phyloP scores from a whole-genome alignment of 306 rosid genomes.

The Senna tora region DNA sequence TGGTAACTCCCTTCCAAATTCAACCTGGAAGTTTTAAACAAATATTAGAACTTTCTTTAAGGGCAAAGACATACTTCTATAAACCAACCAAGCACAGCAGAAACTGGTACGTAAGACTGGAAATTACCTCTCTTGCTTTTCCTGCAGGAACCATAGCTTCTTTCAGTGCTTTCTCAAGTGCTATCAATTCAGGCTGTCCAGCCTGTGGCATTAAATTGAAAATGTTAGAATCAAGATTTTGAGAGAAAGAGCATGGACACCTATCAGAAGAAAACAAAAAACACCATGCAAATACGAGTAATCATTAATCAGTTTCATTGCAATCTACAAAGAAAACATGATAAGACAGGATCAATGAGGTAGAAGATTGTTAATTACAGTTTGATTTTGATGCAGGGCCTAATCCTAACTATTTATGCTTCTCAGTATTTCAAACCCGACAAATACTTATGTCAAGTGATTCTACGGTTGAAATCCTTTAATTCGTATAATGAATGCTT shows the following conservation, averaged over 20 bases:
- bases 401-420: not conserved
- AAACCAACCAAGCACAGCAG: conserved; percentile 15
- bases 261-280: not conserved
- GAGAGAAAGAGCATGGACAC: not conserved
- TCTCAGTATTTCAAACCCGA: not conserved
- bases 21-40: conserved; percentile 55
- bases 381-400: conserved; percentile 18
- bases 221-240: conserved; percentile 10
- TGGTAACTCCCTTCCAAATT: conserved; percentile 90
- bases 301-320: not conserved
- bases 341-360: conserved; percentile 1
- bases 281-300: not conserved
- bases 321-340: not conserved
- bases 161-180: conserved; percentile 85
- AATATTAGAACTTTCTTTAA: conserved; percentile 31
- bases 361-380: conserved; percentile 8
- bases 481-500: conserved; percentile 4
- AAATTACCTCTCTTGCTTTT: conserved; percentile 81
- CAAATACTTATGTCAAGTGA: not conserved
- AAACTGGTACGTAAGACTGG: conserved; percentile 1
- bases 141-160: conserved; percentile 90
- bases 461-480: not conserved
- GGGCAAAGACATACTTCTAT: not conserved
- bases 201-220: conserved; percentile 53
- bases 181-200: conserved; percentile 88